Evolutionary conservation across 257 asterid species (phyloP).

Genomic region (Solanum piurae): DNA sequence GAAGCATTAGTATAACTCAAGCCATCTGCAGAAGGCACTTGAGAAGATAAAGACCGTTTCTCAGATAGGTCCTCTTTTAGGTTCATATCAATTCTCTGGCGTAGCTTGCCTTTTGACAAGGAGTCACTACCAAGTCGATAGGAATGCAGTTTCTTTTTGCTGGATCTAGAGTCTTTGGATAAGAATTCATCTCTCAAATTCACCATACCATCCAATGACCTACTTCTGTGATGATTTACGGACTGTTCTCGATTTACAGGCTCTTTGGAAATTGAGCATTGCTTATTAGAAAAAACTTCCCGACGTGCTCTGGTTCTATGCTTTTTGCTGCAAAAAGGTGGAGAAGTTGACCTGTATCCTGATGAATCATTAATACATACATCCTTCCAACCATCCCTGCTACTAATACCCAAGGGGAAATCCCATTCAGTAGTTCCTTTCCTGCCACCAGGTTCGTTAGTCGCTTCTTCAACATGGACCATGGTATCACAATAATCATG

Average conservation of each 20-base stretch:
- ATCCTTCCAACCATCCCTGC: slow-evolving; percentile 78
- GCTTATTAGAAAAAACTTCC: slow-evolving; percentile 23
- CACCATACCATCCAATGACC: slow-evolving; percentile 30
- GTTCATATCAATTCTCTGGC: slow-evolving; percentile 21
- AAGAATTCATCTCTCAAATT: slow-evolving; percentile 21
- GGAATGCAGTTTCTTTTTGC: slow-evolving; percentile 30
- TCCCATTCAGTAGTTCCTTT: slow-evolving; percentile 19
- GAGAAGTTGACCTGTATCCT: slow-evolving; percentile 50
- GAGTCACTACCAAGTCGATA: slow-evolving; percentile 23
- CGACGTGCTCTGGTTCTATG: slow-evolving; percentile 22
- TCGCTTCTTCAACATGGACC: slow-evolving; percentile 14
- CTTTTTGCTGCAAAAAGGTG: slow-evolving; percentile 30
- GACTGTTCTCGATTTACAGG: slow-evolving; percentile 1
- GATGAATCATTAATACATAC: slow-evolving; percentile 32
- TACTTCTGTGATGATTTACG: slow-evolving; percentile 21
- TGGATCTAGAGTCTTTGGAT: slow-evolving; percentile 22
- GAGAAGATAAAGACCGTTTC: slow-evolving; percentile 16
- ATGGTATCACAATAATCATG: slow-evolving; percentile 19
- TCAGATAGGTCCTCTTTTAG: slow-evolving; percentile 19
- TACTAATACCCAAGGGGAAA: slow-evolving; percentile 55
- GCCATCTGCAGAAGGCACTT: slow-evolving; percentile 2
- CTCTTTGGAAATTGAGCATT: slow-evolving; percentile 14
- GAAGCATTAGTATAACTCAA: slow-evolving; percentile 20
- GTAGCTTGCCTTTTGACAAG: slow-evolving; percentile 29
- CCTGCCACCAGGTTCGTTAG: slow-evolving; percentile 12